Evolutionary conservation across 1,284 basidiomycete species (phyloP).

Genomic region (Melanopsichium pennsylvanicum): DNA sequence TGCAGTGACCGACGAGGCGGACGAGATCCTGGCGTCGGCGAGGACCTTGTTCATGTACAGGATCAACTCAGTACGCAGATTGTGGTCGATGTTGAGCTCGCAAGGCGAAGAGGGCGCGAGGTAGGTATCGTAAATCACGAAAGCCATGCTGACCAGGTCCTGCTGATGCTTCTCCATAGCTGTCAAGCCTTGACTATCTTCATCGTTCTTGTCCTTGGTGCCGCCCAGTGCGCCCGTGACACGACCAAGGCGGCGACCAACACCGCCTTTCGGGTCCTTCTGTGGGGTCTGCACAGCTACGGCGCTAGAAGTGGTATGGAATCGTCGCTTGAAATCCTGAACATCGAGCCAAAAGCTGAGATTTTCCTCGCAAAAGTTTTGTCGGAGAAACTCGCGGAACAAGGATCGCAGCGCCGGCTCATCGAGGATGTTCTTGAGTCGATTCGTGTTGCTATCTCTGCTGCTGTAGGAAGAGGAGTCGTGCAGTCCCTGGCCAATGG

Average conservation of each 20-base stretch:
- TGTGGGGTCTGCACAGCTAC: conserved; percentile 71
- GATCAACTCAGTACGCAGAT: conserved; percentile 89
- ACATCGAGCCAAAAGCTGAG: conserved; percentile 96
- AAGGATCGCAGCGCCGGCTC: conserved; percentile 86
- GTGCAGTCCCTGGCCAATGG: conserved; percentile 35
- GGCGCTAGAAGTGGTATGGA: conserved; percentile 91
- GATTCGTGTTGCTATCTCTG: conserved; percentile 82
- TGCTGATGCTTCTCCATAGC: conserved; percentile 97
- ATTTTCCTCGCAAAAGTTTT: conserved; percentile 98
- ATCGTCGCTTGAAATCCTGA: conserved; percentile 93
- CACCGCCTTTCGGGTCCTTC: conserved; percentile 25
- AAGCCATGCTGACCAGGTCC: conserved; percentile 89
- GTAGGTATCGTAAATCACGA: conserved; percentile 92
- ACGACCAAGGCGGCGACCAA: conserved; percentile 74
- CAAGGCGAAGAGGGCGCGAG: conserved; percentile 92
- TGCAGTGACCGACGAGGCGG: conserved; percentile 5
- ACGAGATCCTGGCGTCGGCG: conserved; percentile 41
- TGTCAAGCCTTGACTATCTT: conserved; percentile 37
- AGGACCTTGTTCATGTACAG: conserved; percentile 79
- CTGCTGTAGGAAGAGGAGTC: conserved; percentile 64
- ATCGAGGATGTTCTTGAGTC: conserved; percentile 89
- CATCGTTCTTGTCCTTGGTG: conserved; percentile 27
- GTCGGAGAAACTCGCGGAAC: conserved; percentile 91
- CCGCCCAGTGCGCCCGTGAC: conserved; percentile 63
- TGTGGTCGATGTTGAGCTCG: conserved; percentile 98